Evolutionary conservation across 306 rosid species (phyloP), one percentile per base, ranked within the genome.

Genomic region (Nissolia schottii): DNA sequence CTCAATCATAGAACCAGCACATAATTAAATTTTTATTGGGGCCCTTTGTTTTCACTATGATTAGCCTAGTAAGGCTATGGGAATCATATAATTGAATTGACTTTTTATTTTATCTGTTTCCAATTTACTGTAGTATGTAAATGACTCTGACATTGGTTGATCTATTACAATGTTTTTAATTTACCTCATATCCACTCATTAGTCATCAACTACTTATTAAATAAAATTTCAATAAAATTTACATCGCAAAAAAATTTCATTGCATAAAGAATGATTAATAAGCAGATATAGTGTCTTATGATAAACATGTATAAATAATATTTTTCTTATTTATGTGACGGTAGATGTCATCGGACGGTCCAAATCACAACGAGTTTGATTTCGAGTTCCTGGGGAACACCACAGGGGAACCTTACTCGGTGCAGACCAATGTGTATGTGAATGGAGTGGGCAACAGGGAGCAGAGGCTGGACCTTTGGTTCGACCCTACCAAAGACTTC

Each of bases 291-390:
- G n/a, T n/a, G n/a, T n/a, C n/a, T n/a, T n/a, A n/a, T n/a, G n/a
- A n/a, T n/a, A n/a, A n/a, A n/a, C n/a, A n/a, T n/a, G n/a, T n/a
- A n/a, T n/a, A n/a, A n/a, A n/a, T n/a, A n/a, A n/a, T n/a, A n/a
- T n/a, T n/a, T n/a, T n/a, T n/a, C n/a, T n/a, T n/a, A n/a, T 34
- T 41, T 13, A 4, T 58, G 19, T 59, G 69, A 45, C 29, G 38
- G 38, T 69, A 94, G 98, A 87, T 94, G 97, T 91, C 97, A 54
- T 89, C 98, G 16, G 99, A 94, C 2, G 98, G 98, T 41, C 80
- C 90, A 68, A 67, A 28, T 32, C 99, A 91, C 77, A 85, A 94
- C 15, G 99, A 94, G 63, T 91, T 94, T 19, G 97, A 94, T 77
- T 94, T 89, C 28, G 99, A 94, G 86, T 94, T 94, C 15, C 40